Base-by-base conservation (phyloP, 495 filamentous ascomycete species). In the Cercophora scortea region DNA sequence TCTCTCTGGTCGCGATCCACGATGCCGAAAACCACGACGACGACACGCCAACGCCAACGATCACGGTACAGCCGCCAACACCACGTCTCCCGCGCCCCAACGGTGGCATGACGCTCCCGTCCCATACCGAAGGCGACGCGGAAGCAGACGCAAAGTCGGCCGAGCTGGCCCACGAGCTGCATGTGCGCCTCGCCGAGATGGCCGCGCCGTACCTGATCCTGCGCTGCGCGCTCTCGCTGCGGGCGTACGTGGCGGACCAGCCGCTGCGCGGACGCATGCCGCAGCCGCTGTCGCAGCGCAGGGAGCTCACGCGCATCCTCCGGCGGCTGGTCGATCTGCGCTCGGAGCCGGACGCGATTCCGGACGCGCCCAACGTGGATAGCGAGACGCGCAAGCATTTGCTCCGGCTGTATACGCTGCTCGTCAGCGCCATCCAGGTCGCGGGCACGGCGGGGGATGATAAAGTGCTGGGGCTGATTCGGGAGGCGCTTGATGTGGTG, bases 261-360 rank as follows among this genome's bases (percentile, higher is more conserved):
- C 93, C 93, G 13, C 73, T 98, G 10, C 77, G 93, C 13, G 94
- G 93, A 0, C 74, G 83, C n/a, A 91, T 93, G 85, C 93, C 93
- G 33, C 89, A 94, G 65, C 93, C 93, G 5, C 77, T 85, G 12
- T 81, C 81, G 0, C 88, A 96, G 59, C 81, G 89, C 40, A 81
- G 78, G 57, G 90, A 93, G 58, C 68, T 98, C 45, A 64, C 87
- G 1, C 83, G 89, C 52, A 75, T 93, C 32, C 70, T 97, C 11
- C 67, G 72, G 16, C 68, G 75, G 11, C 69, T 95, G 49, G 77
- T 85, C 6, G 70, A 74, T 18, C 70, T 97, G 42, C 72, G 78
- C 35, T 87, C 82, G 13, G 86, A 91, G 62, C 81, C 84, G 3
- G 77, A 81, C 3, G 84, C 88, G 0, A 84, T 92, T 35, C 84